A percentile compares a stretch with the other conserved stretches of the same genome.
phyloP scores from a whole-genome alignment of 2,329 filamentous ascomycete species.

The Diatrype stigma region DNA sequence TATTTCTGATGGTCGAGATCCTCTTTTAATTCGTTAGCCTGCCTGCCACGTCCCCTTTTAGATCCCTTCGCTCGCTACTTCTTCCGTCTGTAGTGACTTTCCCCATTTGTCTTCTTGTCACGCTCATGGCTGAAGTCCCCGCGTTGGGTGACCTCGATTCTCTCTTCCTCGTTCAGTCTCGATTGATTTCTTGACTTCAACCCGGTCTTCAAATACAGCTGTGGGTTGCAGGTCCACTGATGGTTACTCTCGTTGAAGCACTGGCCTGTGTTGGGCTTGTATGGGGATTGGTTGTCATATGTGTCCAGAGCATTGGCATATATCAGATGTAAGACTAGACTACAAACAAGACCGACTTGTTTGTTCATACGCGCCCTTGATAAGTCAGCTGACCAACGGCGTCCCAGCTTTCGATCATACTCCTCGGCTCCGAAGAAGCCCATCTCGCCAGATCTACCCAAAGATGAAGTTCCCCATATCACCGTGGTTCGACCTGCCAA shows the following conservation, averaged over 20 bases:
- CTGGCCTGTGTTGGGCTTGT: constrained; percentile 45
- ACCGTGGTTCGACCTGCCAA: constrained; percentile 93
- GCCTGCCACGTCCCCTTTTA: too few relatives aligned
- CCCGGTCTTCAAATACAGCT: not conserved
- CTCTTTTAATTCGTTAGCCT: too few relatives aligned
- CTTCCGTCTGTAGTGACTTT: too few relatives aligned
- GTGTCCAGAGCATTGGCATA: constrained; percentile 54
- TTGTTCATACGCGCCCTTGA: too few relatives aligned
- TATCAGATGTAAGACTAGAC: constrained; percentile 49
- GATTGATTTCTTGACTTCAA: not conserved
- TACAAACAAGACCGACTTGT: not conserved
- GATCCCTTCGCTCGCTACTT: too few relatives aligned
- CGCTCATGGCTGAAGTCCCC: too few relatives aligned
- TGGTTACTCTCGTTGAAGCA: constrained; percentile 20
- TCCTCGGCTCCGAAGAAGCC: constrained; percentile 45
- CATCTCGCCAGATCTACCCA: constrained; percentile 45
- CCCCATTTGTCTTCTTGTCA: too few relatives aligned
- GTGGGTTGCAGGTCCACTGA: constrained; percentile 12
- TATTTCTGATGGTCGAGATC: too few relatives aligned
- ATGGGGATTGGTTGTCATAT: constrained; percentile 49
- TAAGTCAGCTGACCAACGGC: too few relatives aligned
- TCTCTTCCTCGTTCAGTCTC: constrained; percentile 4
- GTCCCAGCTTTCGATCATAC: constrained; percentile 48
- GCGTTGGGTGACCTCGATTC: not conserved
- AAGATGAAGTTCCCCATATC: constrained; percentile 66